These are phyloP conservation scores for Pestalotiopsis sp. DNA, from an alignment of 2,329 filamentous ascomycete genomes.

Conservation along the genomic window DNA sequence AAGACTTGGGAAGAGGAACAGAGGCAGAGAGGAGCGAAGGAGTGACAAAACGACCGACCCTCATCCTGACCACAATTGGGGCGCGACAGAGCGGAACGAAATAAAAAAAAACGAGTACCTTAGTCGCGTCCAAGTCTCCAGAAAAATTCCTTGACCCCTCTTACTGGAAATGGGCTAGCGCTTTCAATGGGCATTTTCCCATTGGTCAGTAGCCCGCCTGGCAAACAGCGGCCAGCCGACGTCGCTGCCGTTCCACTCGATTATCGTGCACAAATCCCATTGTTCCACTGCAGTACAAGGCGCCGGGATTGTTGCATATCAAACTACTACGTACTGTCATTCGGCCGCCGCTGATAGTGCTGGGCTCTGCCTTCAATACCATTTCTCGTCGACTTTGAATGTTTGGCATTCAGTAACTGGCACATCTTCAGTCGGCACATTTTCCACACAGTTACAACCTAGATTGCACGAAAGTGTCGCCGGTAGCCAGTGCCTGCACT, in stretches of 20 bases:
- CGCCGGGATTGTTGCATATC: not conserved
- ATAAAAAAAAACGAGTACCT: slow-evolving; percentile 10
- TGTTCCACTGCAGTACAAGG: not conserved
- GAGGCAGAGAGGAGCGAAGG: slow-evolving; percentile 17
- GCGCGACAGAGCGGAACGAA: not conserved
- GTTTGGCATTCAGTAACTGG: not conserved
- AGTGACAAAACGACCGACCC: slow-evolving; percentile 20
- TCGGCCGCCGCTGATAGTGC: not conserved
- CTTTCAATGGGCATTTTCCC: slow-evolving; percentile 25
- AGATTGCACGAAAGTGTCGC: too few relatives aligned
- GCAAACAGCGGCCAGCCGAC: slow-evolving; percentile 6
- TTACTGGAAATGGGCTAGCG: slow-evolving; percentile 28
- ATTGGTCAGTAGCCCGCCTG: slow-evolving; percentile 19
- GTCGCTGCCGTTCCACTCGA: slow-evolving; percentile 1
- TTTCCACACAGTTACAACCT: not conserved
- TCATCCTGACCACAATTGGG: slow-evolving; percentile 2
- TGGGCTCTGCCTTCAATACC: not conserved
- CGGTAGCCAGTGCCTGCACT: too few relatives aligned
- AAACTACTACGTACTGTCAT: not conserved
- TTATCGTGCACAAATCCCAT: not conserved
- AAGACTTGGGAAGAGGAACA: slow-evolving; percentile 1
- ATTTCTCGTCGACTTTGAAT: not conserved
- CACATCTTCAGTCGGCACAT: not conserved
- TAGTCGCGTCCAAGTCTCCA: slow-evolving; percentile 4
- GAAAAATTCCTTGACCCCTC: slow-evolving; percentile 32